Base-by-base conservation (phyloP, 2,329 filamentous ascomycete species). In the Colletotrichum magnum region DNA sequence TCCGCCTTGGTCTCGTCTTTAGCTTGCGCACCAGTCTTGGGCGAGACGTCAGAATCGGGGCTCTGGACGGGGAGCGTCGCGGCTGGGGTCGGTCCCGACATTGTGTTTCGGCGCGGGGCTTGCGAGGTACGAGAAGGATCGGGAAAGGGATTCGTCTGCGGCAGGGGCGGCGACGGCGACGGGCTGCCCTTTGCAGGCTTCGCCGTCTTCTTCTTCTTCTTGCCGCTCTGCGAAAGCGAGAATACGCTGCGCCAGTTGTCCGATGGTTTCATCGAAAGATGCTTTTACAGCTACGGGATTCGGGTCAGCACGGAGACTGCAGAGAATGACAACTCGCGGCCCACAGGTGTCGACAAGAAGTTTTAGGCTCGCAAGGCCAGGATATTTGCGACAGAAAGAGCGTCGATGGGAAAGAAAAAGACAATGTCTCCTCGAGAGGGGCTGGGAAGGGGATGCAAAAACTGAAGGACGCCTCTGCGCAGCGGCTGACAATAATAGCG, bases 1-100 rank as follows among this genome's bases (percentile, higher is more conserved):
- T 72, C 79, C 58, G 56, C 58, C 51, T 58, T 75, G 39, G 73
- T 58, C 15, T 70, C 71, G 58, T 74, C 67, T 13, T 63, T 57
- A 69, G 72, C 71, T 18, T 76, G 74, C 16, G 64, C 48, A 7
- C 74, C 67, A 6, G 83, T 79, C 62, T 77, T 77, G 32, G 84
- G 84, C 66, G 84, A 86, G 64, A 85, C 73, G 53, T 84, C 82
- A 18, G 80, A 82, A 70, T 81, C 82, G 58, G 82, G 77, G 68
- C 79, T 82, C 60, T 76, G 74, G 41, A 76, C 63, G 54, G 70
- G 72, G 41, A 76, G 74, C 45, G 72, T 77, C 56, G 74, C 73
- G 69, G 71, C 73, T 32, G 70, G 63, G 50, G 24, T 69, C 26
- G 64, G 58, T 21, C 56, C 64, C 64, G 65, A 36, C 64, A 64